phyloP scores from a whole-genome alignment of 768 basidiomycete genomes.

The Pisolithus tinctorius region DNA sequence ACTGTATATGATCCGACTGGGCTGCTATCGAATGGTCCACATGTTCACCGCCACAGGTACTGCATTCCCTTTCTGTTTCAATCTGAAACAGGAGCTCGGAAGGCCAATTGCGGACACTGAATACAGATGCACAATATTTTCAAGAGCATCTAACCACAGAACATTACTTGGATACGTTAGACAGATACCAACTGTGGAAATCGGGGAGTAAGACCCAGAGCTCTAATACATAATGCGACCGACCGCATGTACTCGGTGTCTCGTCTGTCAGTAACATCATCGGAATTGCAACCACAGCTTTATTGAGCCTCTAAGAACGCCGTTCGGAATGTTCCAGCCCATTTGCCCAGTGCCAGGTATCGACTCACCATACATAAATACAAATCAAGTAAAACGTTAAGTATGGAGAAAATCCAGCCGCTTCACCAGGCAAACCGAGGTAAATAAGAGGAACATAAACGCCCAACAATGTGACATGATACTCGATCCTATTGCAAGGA shows the following conservation, averaged over 20 bases:
- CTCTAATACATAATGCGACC: neutral
- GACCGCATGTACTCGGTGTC: too few species aligned
- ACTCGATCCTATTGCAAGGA: constrained; percentile 56
- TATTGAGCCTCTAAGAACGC: neutral
- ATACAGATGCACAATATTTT: too few species aligned
- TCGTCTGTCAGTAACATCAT: too few species aligned
- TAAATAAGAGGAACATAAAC: constrained; percentile 7
- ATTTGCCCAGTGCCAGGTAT: constrained; percentile 2
- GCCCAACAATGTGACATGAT: constrained; percentile 16
- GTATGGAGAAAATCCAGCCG: constrained; percentile 2
- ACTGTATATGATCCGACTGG: neutral
- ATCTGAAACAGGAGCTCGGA: neutral
- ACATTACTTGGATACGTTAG: too few species aligned
- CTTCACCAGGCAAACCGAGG: constrained; percentile 3
- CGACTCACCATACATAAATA: neutral
- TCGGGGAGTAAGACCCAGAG: neutral
- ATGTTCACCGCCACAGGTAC: neutral
- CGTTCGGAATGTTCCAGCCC: constrained; percentile 4
- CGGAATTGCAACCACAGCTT: too few species aligned
- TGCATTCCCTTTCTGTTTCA: neutral
- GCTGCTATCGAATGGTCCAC: neutral
- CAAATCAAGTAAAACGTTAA: constrained; percentile 6
- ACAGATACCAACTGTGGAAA: too few species aligned
- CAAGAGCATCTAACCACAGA: too few species aligned
- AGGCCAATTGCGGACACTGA: neutral